These are phyloP conservation scores for Cornus controversa DNA, from an alignment of 148 eudicot species.

Conservation along the genomic window DNA sequence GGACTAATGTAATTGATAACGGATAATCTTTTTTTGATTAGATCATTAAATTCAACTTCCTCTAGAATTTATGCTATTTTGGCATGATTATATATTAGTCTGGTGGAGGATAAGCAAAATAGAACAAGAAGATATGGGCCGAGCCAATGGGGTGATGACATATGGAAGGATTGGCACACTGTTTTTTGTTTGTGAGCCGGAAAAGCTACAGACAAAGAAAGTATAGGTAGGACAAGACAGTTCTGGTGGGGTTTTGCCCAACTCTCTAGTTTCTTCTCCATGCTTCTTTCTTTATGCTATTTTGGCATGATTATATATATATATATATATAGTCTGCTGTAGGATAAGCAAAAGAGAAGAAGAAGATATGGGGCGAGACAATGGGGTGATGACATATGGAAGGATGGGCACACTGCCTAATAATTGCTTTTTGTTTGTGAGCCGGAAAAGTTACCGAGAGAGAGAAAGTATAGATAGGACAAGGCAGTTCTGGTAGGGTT, in stretches of 20 bases:
- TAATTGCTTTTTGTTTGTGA: neutral
- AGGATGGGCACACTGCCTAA: neutral
- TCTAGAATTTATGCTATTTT: neutral
- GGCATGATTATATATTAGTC: too few species aligned
- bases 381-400: constrained; percentile 16
- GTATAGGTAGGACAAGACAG: constrained; percentile 1
- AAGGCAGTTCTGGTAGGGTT: constrained; percentile 11
- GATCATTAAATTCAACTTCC: too few species aligned
- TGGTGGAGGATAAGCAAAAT: constrained; percentile 1
- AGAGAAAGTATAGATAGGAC: neutral
- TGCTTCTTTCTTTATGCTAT: too few species aligned
- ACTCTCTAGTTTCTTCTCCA: neutral
- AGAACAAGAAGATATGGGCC: neutral
- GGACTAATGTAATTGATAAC: too few species aligned
- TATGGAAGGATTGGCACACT: neutral
- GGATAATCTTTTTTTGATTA: too few species aligned
- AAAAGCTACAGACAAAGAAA: neutral
- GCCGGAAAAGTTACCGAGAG: neutral
- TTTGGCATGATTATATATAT: too few species aligned
- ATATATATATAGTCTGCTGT: too few species aligned
- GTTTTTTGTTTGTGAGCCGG: neutral
- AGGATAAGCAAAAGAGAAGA: neutral
- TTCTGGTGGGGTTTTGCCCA: constrained; percentile 5
- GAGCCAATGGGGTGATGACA: neutral
- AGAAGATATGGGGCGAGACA: neutral